Evolutionary conservation across 2,329 filamentous ascomycete genomes (phyloP).

Genomic region (Aphanocladium album): DNA sequence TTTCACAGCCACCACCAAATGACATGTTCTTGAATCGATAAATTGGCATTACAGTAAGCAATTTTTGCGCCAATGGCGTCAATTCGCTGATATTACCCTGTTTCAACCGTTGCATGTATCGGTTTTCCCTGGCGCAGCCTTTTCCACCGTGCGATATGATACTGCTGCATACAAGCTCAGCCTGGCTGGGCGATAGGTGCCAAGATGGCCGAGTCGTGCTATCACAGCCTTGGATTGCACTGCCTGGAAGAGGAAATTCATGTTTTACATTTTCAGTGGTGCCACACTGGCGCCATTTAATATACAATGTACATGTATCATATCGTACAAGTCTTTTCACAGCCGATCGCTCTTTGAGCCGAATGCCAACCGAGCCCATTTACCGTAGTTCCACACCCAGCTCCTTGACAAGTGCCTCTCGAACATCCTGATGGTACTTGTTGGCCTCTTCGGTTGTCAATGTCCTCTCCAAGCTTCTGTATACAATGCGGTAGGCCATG

Average conservation of each 20-base stretch:
- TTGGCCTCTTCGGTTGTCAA: constrained; percentile 81
- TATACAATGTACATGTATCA: background rate
- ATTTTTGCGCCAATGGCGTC: background rate
- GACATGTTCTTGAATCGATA: background rate
- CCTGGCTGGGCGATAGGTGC: no score
- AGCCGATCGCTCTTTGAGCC: no score
- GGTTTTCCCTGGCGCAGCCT: no score
- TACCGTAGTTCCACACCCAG: constrained; percentile 64
- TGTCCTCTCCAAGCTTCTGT: constrained; percentile 86
- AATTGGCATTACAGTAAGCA: background rate
- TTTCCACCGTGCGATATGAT: no score
- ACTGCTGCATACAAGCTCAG: no score
- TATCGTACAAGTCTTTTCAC: background rate
- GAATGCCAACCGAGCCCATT: no score
- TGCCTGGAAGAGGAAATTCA: background rate
- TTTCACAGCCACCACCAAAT: constrained; percentile 5
- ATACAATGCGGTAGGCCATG: constrained; percentile 89
- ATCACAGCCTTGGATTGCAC: background rate
- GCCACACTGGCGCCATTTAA: background rate
- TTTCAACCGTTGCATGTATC: background rate
- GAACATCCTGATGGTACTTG: constrained; percentile 65
- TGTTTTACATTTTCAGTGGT: no score
- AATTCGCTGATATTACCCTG: no score
- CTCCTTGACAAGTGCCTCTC: constrained; percentile 57
- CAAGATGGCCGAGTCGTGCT: background rate